These are phyloP conservation scores for Colletotrichum tropicicola DNA, from an alignment of 2,329 filamentous ascomycete genomes.

Conservation along the genomic window DNA sequence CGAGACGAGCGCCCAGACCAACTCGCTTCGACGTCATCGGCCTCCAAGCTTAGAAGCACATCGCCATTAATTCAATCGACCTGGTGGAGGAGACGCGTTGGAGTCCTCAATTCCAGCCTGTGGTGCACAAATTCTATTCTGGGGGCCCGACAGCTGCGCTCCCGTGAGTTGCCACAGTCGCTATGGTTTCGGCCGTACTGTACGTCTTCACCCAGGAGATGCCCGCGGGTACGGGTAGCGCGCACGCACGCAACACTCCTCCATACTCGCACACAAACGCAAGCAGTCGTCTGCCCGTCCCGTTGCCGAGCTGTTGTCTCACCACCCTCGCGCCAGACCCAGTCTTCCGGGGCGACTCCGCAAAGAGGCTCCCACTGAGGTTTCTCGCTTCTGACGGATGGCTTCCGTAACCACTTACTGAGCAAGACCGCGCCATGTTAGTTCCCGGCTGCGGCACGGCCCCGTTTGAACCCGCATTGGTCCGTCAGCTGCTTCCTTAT, in stretches of 20 bases:
- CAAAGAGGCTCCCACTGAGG: slow-evolving; percentile 2
- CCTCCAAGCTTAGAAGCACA: not conserved
- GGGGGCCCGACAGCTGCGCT: not conserved
- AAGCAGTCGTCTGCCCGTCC: slow-evolving; percentile 15
- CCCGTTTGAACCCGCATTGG: slow-evolving; percentile 20
- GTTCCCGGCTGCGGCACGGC: slow-evolving; percentile 21
- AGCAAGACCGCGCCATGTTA: slow-evolving; percentile 9
- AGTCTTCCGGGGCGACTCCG: slow-evolving; percentile 19
- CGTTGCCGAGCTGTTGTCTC: slow-evolving; percentile 7
- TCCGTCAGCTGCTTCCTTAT: not conserved
- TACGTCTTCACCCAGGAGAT: not conserved
- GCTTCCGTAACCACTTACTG: not conserved
- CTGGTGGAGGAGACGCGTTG: not conserved
- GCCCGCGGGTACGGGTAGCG: not conserved
- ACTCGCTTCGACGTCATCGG: slow-evolving; percentile 21
- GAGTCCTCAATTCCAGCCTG: not conserved
- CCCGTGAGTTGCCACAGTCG: not conserved
- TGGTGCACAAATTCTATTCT: not conserved
- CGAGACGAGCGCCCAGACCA: slow-evolving; percentile 26
- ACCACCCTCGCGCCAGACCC: slow-evolving; percentile 13
- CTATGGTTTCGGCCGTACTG: slow-evolving; percentile 3
- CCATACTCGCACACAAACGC: not conserved
- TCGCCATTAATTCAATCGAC: not conserved
- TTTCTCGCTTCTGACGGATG: slow-evolving; percentile 7
- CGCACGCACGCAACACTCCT: not conserved